phyloP scores from a whole-genome alignment of 768 basidiomycete genomes.

The Trametes gibbosa region DNA sequence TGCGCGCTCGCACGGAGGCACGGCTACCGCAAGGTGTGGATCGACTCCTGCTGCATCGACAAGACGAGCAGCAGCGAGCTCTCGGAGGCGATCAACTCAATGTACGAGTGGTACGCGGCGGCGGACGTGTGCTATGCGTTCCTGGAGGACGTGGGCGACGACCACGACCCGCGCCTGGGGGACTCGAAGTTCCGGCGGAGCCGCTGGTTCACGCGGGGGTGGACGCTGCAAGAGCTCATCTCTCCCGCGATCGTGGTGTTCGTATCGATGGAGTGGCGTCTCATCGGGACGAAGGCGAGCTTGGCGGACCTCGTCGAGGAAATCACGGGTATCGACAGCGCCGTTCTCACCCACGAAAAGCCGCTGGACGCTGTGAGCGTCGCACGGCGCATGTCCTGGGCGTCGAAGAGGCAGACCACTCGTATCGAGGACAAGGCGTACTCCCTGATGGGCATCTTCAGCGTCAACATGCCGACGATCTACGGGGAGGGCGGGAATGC shows the following conservation, averaged over 20 bases:
- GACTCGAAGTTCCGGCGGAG: slow-evolving; percentile 16
- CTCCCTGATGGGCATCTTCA: slow-evolving; percentile 18
- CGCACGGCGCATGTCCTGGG: slow-evolving; percentile 17
- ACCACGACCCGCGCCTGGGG: slow-evolving; percentile 9
- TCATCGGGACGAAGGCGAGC: slow-evolving; percentile 10
- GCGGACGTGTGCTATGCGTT: slow-evolving; percentile 16
- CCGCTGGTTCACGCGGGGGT: slow-evolving; percentile 17
- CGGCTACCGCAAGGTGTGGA: slow-evolving; percentile 16
- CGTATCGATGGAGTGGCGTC: slow-evolving; percentile 7
- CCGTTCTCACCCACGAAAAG: slow-evolving; percentile 1
- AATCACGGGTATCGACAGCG: slow-evolving; percentile 5
- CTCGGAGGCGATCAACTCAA: slow-evolving; percentile 19
- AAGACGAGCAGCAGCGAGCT: slow-evolving; percentile 18
- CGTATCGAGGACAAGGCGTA: slow-evolving; percentile 17
- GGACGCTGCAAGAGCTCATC: slow-evolving; percentile 19
- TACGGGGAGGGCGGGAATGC: slow-evolving; percentile 17
- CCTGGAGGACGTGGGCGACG: slow-evolving; percentile 13
- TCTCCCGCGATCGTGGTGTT: slow-evolving; percentile 10
- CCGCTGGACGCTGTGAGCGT: slow-evolving; percentile 11
- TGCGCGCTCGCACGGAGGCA: slow-evolving; percentile 9
- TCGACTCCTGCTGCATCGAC: slow-evolving; percentile 20
- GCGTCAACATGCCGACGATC: slow-evolving; percentile 15
- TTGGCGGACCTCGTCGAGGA: slow-evolving; percentile 11
- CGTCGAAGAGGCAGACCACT: slow-evolving; percentile 15
- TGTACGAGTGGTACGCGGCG: slow-evolving; percentile 19